Conservation (phyloP, 495 filamentous ascomycete genomes). For the Aspergillus ostianus region DNA sequence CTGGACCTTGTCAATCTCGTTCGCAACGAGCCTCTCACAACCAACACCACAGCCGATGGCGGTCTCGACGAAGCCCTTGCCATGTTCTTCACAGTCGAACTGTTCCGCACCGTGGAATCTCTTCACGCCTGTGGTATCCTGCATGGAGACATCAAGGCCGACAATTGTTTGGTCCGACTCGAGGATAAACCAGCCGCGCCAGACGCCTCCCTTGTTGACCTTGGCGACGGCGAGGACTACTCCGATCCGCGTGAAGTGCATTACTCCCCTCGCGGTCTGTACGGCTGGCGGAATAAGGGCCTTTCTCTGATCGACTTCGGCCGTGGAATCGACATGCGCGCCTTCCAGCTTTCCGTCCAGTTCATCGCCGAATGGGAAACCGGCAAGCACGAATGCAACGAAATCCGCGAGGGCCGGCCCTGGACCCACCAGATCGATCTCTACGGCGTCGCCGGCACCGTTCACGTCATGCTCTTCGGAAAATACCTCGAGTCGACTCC, state of each 20-base stretch:
- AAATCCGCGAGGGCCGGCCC: slow-evolving; percentile 86
- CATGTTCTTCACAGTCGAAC: slow-evolving; percentile 94
- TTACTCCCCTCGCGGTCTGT: slow-evolving; percentile 68
- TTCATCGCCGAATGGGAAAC: slow-evolving; percentile 97
- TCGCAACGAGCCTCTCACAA: slow-evolving; percentile 57
- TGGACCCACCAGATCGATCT: slow-evolving; percentile 98
- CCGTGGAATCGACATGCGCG: slow-evolving; percentile 87
- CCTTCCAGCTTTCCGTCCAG: slow-evolving; percentile 71
- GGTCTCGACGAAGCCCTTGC: slow-evolving; percentile 83
- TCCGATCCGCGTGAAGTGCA: slow-evolving; percentile 41
- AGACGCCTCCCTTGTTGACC: slow-evolving; percentile 31
- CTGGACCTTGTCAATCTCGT: slow-evolving; percentile 90
- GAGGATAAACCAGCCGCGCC: slow-evolving; percentile 42
- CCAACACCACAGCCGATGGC: slow-evolving; percentile 44
- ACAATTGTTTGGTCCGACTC: slow-evolving; percentile 90
- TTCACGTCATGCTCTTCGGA: slow-evolving; percentile 87
- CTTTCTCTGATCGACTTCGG: slow-evolving; percentile 92
- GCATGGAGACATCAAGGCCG: slow-evolving; percentile 92
- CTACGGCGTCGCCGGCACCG: slow-evolving; percentile 80
- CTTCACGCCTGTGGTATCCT: slow-evolving; percentile 77
- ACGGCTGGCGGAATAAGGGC: slow-evolving; percentile 80
- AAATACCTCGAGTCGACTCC: slow-evolving; percentile 85
- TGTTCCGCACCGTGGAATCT: slow-evolving; percentile 84
- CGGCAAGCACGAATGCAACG: slow-evolving; percentile 77
- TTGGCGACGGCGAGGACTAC: slow-evolving; percentile 43